Conservation (phyloP, 495 filamentous ascomycete genomes). For the Talaromyces nanjingensis region DNA sequence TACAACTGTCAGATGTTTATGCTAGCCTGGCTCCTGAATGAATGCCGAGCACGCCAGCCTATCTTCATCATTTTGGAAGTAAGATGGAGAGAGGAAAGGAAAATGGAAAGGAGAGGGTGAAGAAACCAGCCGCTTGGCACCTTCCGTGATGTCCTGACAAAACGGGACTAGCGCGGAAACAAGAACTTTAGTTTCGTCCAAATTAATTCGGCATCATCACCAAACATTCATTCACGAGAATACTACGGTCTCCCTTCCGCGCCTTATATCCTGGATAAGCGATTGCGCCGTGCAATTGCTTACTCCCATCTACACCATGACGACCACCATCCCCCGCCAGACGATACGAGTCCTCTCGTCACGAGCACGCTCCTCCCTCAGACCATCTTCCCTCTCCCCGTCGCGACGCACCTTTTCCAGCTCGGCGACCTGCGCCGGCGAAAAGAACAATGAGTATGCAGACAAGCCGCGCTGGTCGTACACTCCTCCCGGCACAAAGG, state of each 20-base stretch:
- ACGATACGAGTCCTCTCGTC: conserved; percentile 5
- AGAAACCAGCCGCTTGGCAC: neutral
- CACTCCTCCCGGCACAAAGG: conserved; percentile 71
- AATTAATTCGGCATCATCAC: neutral
- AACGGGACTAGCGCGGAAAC: neutral
- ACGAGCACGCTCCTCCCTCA: neutral
- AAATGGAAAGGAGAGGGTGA: neutral
- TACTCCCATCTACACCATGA: neutral
- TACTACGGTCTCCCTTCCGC: neutral
- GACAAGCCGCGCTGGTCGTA: conserved; percentile 70
- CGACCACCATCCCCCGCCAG: conserved; percentile 2
- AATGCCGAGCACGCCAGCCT: neutral
- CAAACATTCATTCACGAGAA: neutral
- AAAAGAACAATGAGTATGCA: conserved; percentile 21
- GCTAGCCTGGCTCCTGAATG: neutral
- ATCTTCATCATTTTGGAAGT: neutral
- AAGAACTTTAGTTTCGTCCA: neutral
- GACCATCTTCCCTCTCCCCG: neutral
- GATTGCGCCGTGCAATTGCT: neutral
- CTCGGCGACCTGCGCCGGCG: neutral
- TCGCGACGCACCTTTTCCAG: conserved; percentile 4
- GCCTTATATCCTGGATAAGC: neutral
- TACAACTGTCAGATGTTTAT: neutral
- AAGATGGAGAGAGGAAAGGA: neutral
- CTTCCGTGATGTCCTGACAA: neutral